These are phyloP conservation scores for Glycine tomentella DNA, from an alignment of 306 rosid genomes.

Conservation along the genomic window DNA sequence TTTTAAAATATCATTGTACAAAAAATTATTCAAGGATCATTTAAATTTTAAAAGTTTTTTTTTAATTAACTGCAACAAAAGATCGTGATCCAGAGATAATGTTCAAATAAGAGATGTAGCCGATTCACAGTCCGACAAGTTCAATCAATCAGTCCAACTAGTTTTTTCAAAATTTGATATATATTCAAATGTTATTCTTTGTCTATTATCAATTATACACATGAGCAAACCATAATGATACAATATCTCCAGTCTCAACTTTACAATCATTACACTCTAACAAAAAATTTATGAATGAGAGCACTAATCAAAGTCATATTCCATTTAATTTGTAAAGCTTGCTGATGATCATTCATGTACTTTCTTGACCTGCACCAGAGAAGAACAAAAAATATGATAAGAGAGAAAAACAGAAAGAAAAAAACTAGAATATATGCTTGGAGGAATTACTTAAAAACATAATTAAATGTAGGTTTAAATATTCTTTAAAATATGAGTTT, in stretches of 20 bases:
- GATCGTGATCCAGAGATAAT: not conserved
- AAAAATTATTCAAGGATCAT: not conserved
- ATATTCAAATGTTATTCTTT: not conserved
- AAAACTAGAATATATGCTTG: not conserved
- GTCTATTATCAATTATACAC: not conserved
- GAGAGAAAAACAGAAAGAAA: not conserved
- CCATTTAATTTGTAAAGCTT: conserved; percentile 36
- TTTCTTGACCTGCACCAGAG: conserved; percentile 59
- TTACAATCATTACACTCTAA: conserved; percentile 32
- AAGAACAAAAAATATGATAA: not conserved
- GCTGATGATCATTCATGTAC: conserved; percentile 53
- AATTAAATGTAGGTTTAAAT: not conserved
- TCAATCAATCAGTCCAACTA: not conserved
- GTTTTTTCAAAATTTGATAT: not conserved
- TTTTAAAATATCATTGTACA: not conserved
- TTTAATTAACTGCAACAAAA: not conserved
- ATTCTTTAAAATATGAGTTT: not conserved
- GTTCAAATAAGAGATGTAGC: not conserved
- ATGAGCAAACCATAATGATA: conserved; percentile 10
- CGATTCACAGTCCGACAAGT: not conserved
- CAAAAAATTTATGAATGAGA: conserved; percentile 25
- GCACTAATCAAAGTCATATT: conserved; percentile 14
- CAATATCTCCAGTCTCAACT: conserved; percentile 29
- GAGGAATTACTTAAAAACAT: not conserved
- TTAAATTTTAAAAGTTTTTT: not conserved